These are phyloP conservation scores for Alternaria sp. DNA, from an alignment of 2,329 filamentous ascomycete genomes.

Conservation along the genomic window DNA sequence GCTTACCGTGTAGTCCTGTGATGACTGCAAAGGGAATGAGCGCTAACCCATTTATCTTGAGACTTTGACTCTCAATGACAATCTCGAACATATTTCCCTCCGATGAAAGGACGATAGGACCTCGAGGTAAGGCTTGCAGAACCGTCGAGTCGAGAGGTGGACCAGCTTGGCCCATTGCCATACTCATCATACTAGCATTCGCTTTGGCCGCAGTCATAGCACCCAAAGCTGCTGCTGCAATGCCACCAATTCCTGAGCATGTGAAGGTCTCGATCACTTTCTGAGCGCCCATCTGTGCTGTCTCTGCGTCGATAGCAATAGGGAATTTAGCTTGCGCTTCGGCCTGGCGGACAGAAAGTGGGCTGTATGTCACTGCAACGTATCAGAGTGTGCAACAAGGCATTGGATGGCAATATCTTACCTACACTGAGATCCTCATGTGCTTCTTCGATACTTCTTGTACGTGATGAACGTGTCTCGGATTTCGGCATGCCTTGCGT, in stretches of 20 bases:
- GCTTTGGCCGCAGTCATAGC: conserved; percentile 22
- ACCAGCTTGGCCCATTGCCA: not conserved
- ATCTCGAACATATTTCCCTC: conserved; percentile 38
- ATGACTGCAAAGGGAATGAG: conserved; percentile 28
- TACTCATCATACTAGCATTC: conserved; percentile 13
- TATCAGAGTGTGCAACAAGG: not conserved
- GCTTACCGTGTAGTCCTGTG: conserved; percentile 35
- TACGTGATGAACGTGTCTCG: not conserved
- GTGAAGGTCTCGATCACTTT: conserved; percentile 28
- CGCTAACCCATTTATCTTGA: conserved; percentile 34
- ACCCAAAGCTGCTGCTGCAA: conserved; percentile 31
- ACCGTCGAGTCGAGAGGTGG: conserved; percentile 30
- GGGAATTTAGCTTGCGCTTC: not conserved
- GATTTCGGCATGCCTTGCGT: conserved; percentile 17
- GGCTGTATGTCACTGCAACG: conserved; percentile 18
- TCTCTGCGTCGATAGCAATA: conserved; percentile 31
- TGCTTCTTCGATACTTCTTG: conserved; percentile 8
- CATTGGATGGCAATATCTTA: conserved; percentile 1
- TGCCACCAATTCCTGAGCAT: conserved; percentile 38
- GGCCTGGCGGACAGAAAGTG: conserved; percentile 22
- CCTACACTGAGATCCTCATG: conserved; percentile 24
- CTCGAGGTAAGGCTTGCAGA: conserved; percentile 28
- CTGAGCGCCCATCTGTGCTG: conserved; percentile 30
- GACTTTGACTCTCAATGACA: conserved; percentile 21
- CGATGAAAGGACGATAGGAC: conserved; percentile 31